These are phyloP conservation scores for Neophaeococcomyces aloes DNA, from an alignment of 2,329 filamentous ascomycete species.

Conservation along the genomic window DNA sequence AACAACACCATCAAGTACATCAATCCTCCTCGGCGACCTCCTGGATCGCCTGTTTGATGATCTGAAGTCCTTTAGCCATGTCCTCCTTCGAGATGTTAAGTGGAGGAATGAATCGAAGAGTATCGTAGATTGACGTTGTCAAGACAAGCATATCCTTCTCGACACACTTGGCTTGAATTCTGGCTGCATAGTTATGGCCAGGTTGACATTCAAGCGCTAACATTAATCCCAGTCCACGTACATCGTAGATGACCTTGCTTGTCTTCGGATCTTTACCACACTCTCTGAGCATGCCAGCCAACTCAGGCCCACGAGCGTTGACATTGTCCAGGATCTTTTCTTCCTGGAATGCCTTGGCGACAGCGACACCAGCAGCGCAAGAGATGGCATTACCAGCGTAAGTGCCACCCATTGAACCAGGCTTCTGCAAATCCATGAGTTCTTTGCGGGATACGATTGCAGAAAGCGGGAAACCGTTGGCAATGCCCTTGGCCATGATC, in stretches of 20 bases:
- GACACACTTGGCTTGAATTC: slow-evolving; percentile 32
- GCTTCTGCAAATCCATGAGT: slow-evolving; percentile 29
- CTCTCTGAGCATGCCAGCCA: slow-evolving; percentile 22
- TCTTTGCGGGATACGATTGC: slow-evolving; percentile 26
- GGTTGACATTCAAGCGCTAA: slow-evolving; percentile 29
- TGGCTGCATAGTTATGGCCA: slow-evolving; percentile 27
- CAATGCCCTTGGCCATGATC: slow-evolving; percentile 29
- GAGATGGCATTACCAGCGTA: slow-evolving; percentile 31
- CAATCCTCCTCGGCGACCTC: slow-evolving; percentile 24
- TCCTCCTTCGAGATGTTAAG: slow-evolving; percentile 31
- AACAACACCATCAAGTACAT: too few relatives aligned
- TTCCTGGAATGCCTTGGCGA: slow-evolving; percentile 28
- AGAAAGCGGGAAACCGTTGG: slow-evolving; percentile 24
- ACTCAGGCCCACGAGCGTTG: slow-evolving; percentile 23
- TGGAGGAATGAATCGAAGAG: slow-evolving; percentile 31
- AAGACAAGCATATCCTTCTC: slow-evolving; percentile 31
- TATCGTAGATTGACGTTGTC: slow-evolving; percentile 33
- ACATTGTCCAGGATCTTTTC: slow-evolving; percentile 30
- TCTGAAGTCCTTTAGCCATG: slow-evolving; percentile 28
- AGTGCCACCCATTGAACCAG: slow-evolving; percentile 30
- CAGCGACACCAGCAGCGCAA: slow-evolving; percentile 29
- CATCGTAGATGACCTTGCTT: slow-evolving; percentile 28
- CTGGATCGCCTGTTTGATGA: slow-evolving; percentile 28
- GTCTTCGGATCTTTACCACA: slow-evolving; percentile 21
- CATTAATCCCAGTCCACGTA: slow-evolving; percentile 32